These are phyloP conservation scores for Neopestalotiopsis sp. DNA, from an alignment of 2,329 filamentous ascomycete species.

Conservation along the genomic window DNA sequence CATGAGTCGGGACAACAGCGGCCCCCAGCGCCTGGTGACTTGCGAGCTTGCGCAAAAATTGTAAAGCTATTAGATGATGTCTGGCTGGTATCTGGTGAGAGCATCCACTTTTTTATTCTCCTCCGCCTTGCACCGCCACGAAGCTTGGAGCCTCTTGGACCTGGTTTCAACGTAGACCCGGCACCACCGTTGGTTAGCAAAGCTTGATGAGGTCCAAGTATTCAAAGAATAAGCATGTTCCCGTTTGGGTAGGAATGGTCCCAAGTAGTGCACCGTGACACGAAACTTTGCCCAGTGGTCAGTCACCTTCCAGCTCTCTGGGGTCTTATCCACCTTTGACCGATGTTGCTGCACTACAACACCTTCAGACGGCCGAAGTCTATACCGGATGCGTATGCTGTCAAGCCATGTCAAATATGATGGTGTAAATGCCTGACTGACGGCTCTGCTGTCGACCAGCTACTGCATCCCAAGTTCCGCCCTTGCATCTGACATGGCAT, in stretches of 20 bases:
- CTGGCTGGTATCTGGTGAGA: too few species aligned
- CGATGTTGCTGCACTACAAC: conserved; percentile 2
- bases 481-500: conserved; percentile 3
- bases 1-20: conserved; percentile 13
- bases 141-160: neutral
- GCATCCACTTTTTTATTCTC: neutral
- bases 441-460: neutral
- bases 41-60: neutral
- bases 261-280: conserved; percentile 12
- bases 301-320: neutral
- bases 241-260: conserved; percentile 12
- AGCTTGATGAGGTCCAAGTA: neutral
- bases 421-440: too few species aligned
- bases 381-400: conserved; percentile 11
- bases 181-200: neutral
- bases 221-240: conserved; percentile 11
- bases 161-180: neutral
- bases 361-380: conserved; percentile 13
- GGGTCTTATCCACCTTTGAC: neutral
- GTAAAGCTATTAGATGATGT: neutral
- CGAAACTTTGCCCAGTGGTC: neutral
- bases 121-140: neutral
- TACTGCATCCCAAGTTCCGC: neutral
- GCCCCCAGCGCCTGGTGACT: neutral
- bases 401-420: conserved; percentile 13